Base-by-base conservation (phyloP, 257 asterid species). In the Fraxinus anomala region DNA sequence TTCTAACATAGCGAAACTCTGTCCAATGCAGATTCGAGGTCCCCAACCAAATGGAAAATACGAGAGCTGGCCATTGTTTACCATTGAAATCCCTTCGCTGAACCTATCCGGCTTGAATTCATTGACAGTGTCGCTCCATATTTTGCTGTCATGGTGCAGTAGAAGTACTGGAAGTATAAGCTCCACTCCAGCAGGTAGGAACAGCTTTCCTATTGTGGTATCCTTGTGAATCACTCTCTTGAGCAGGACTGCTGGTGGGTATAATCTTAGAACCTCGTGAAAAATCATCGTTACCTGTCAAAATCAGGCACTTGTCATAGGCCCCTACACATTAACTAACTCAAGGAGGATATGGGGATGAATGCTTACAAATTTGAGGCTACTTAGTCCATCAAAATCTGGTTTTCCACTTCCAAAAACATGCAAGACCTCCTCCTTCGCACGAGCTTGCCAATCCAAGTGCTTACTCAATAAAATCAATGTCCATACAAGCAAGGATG, bases 401-500 rank as follows among this genome's bases (percentile, higher is more conserved):
- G 90, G 92, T 56, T 67, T 67, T 44, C 59, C 75, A 2, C 69
- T 76, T 31, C 85, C 86, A 31, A 87, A 81, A 14, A 72, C 82
- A 68, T 77, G 84, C n/a, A 70, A 70, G 59, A 88, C 86, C 81
- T 89, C 92, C 17, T 89, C 88, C 63, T 91, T 80, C 3, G 94
- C 92, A 17, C 81, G 90, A 19, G 19, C 71, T 73, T 89, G 94
- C 92, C 94, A 89, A 23, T 83, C 87, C 3, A 10, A 6, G 16
- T 85, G 79, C 72, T 80, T 85, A 47, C 94, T 75, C 78, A 89
- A 70, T 42, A 89, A 42, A 68, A 89, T 69, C 90, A 87, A 81
- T 0, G 90, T 89, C 91, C 94, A 89, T 1, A 83, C 85, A 17
- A 89, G 89, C 85, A 89, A 73, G 19, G 76, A 26, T 1, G 89